Conservation (phyloP, 2,329 filamentous ascomycete genomes). For the Dothideomycetes sp. region DNA sequence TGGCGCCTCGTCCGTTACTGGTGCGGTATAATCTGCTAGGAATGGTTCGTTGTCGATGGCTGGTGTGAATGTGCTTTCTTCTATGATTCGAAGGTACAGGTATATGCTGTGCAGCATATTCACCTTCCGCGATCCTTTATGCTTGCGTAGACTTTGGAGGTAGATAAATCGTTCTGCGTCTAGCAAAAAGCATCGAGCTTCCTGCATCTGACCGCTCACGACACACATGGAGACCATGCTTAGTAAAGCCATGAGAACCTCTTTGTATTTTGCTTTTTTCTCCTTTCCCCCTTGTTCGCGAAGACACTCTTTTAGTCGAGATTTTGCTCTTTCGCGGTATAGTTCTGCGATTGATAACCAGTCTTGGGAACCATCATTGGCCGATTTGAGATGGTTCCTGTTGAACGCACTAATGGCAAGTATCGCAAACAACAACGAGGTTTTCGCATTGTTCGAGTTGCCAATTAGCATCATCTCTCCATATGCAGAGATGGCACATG, state of each 20-base stretch:
- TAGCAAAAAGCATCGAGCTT: slow-evolving; percentile 29
- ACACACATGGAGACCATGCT: slow-evolving; percentile 13
- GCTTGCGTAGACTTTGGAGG: slow-evolving; percentile 29
- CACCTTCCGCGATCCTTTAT: slow-evolving; percentile 28
- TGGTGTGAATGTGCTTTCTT: slow-evolving; percentile 16
- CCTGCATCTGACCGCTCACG: slow-evolving; percentile 20
- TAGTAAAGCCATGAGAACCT: slow-evolving; percentile 10
- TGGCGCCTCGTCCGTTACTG: slow-evolving; percentile 17
- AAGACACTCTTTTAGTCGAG: slow-evolving; percentile 5
- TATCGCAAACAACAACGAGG: slow-evolving; percentile 7
- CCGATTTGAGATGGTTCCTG: neutral
- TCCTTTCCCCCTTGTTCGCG: slow-evolving; percentile 4
- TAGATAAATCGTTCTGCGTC: slow-evolving; percentile 32
- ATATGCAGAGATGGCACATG: slow-evolving; percentile 5
- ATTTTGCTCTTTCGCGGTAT: slow-evolving; percentile 8
- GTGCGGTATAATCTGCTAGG: slow-evolving; percentile 21
- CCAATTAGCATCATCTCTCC: slow-evolving; percentile 7
- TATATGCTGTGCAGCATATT: slow-evolving; percentile 33
- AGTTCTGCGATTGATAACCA: slow-evolving; percentile 7
- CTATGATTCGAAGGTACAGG: slow-evolving; percentile 30
- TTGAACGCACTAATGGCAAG: slow-evolving; percentile 12
- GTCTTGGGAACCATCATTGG: neutral
- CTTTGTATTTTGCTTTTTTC: slow-evolving; percentile 12
- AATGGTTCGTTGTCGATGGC: slow-evolving; percentile 20
- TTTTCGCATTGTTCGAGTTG: slow-evolving; percentile 9